Percentiles rank a stretch among this genome's conserved stretches.
phyloP scores from a whole-genome alignment of 1,284 basidiomycete genomes.

The Cutaneotrichosporon cutaneum region DNA sequence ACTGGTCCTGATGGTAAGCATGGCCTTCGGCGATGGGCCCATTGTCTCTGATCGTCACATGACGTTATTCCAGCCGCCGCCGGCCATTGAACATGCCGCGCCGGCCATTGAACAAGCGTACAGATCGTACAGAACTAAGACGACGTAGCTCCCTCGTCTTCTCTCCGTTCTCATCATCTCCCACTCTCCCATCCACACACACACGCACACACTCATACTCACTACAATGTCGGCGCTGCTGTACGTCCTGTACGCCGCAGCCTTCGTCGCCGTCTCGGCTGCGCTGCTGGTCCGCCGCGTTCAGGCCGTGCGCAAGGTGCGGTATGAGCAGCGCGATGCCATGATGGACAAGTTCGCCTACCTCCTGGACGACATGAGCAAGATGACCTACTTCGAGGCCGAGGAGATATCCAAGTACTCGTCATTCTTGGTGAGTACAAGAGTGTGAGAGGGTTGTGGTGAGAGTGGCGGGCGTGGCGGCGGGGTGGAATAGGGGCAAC shows the following conservation, averaged over 20 bases:
- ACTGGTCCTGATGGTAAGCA: not conserved
- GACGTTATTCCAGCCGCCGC: not conserved
- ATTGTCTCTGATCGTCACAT: not conserved
- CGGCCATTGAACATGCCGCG: too few species aligned
- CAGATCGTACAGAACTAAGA: too few species aligned
- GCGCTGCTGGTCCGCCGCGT: slow-evolving; percentile 7
- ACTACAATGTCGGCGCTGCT: not conserved
- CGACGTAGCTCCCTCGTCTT: not conserved
- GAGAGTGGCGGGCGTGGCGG: not conserved
- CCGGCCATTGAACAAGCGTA: too few species aligned
- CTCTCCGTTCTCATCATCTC: not conserved
- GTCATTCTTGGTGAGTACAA: slow-evolving; percentile 17
- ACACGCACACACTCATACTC: too few species aligned
- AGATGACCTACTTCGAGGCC: slow-evolving; percentile 24
- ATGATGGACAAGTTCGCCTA: slow-evolving; percentile 10
- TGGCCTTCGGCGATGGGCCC: not conserved
- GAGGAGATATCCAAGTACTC: slow-evolving; percentile 19
- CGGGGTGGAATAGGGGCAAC: not conserved
- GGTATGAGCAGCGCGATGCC: slow-evolving; percentile 12
- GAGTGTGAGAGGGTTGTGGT: too few species aligned
- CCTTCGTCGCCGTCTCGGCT: not conserved
- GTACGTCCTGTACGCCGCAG: not conserved
- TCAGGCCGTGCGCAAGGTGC: slow-evolving; percentile 15
- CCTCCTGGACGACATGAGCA: slow-evolving; percentile 11
- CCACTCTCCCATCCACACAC: not conserved